Percentiles rank a stretch among this genome's conserved stretches.
phyloP scores from a whole-genome alignment of 345 rosid genomes.

The Viola odorata region DNA sequence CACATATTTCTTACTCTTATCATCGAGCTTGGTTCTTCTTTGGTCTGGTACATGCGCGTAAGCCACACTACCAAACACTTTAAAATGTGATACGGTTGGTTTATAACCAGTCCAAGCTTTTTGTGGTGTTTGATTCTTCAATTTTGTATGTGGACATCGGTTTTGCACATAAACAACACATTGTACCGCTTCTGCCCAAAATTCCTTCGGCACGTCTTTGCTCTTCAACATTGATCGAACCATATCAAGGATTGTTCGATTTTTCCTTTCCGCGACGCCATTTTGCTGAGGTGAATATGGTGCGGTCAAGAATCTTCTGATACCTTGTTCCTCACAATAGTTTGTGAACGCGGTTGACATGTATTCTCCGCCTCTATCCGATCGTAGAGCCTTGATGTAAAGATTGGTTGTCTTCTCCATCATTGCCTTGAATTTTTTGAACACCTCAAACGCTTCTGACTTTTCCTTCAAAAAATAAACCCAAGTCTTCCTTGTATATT shows the following conservation, averaged over 20 bases:
- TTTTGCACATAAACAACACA: constrained; percentile 1
- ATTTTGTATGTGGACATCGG: constrained; percentile 4
- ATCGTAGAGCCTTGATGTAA: neutral
- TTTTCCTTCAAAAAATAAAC: neutral
- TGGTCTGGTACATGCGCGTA: too few relatives aligned
- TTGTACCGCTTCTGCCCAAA: constrained; percentile 1
- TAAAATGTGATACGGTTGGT: too few relatives aligned
- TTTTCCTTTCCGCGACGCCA: constrained; percentile 8
- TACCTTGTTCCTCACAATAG: neutral
- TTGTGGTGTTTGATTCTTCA: too few relatives aligned
- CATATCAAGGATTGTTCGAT: constrained; percentile 1
- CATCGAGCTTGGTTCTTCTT: too few relatives aligned
- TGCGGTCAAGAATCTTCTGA: too few relatives aligned
- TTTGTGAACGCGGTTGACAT: neutral
- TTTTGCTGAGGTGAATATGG: constrained; percentile 4
- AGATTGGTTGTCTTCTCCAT: neutral
- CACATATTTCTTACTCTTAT: too few relatives aligned
- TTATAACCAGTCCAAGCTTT: too few relatives aligned
- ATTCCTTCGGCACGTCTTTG: neutral
- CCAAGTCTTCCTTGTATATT: neutral
- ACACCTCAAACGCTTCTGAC: neutral
- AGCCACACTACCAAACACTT: too few relatives aligned
- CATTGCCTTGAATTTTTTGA: neutral
- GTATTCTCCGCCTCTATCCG: neutral
- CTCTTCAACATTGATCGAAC: constrained; percentile 8